These are phyloP conservation scores for Aspergillus persii DNA, from an alignment of 2,329 filamentous ascomycete genomes.

Conservation along the genomic window DNA sequence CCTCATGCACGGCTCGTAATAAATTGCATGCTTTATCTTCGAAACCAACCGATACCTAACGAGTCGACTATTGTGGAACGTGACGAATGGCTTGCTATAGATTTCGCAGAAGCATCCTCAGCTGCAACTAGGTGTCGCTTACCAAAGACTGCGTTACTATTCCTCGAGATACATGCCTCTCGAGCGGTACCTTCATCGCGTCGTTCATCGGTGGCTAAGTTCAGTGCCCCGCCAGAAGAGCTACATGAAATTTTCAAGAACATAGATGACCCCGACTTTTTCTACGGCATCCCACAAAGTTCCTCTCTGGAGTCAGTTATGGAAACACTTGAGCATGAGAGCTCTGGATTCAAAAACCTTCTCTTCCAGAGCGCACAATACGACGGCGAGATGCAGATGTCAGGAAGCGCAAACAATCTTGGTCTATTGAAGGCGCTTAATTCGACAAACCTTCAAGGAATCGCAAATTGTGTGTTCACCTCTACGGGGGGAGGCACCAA, in stretches of 20 bases:
- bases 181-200: slow-evolving; percentile 59
- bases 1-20: slow-evolving; percentile 71
- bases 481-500: slow-evolving; percentile 58
- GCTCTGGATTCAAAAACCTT: slow-evolving; percentile 79
- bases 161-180: slow-evolving; percentile 70
- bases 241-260: slow-evolving; percentile 83
- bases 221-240: slow-evolving; percentile 61
- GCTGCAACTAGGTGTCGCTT: slow-evolving; percentile 77
- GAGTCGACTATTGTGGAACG: slow-evolving; percentile 79
- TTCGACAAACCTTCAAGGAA: slow-evolving; percentile 76
- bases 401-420: slow-evolving; percentile 59
- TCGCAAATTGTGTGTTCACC: slow-evolving; percentile 77
- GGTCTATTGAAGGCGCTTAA: slow-evolving; percentile 75
- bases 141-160: slow-evolving; percentile 80
- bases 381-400: slow-evolving; percentile 72
- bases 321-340: slow-evolving; percentile 82
- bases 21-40: slow-evolving; percentile 80
- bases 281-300: slow-evolving; percentile 83
- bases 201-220: slow-evolving; percentile 61
- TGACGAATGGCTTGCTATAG: slow-evolving; percentile 79
- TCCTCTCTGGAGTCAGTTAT: slow-evolving; percentile 75
- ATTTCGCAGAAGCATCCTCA: slow-evolving; percentile 66
- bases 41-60: slow-evolving; percentile 70
- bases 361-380: slow-evolving; percentile 89
- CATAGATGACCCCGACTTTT: slow-evolving; percentile 93